phyloP scores from a whole-genome alignment of 176 grass and related monocot genomes.

The Triticum dicoccoides region DNA sequence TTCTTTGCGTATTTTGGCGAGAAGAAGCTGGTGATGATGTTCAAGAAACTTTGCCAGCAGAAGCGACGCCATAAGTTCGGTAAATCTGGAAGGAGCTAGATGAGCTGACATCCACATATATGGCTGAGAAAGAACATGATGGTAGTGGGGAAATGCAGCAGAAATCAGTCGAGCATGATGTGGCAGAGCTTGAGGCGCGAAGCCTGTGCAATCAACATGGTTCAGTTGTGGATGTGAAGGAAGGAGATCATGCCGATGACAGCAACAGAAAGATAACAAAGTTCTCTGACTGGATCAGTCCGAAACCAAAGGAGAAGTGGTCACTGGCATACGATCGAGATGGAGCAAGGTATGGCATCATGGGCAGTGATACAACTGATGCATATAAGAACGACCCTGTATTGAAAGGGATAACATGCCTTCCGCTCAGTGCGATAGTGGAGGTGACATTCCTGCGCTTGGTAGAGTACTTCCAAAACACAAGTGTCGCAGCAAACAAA shows the following conservation, averaged over 20 bases:
- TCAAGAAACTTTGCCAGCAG: slow-evolving; percentile 31
- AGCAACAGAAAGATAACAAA: not conserved
- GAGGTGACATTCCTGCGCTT: not conserved
- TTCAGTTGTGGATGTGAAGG: not conserved
- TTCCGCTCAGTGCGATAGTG: slow-evolving; percentile 15
- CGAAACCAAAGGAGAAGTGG: slow-evolving; percentile 28
- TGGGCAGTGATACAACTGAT: slow-evolving; percentile 1
- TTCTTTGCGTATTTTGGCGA: slow-evolving; percentile 24
- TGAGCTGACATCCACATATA: not conserved
- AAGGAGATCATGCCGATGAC: not conserved
- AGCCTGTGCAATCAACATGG: not conserved
- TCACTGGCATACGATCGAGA: not conserved
- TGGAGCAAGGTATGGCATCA: slow-evolving; percentile 26
- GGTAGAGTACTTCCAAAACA: not conserved
- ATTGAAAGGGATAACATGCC: slow-evolving; percentile 26
- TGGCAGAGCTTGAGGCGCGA: not conserved
- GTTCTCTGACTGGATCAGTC: slow-evolving; percentile 15
- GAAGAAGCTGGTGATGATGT: slow-evolving; percentile 4
- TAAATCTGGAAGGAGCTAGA: slow-evolving; percentile 33
- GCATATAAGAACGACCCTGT: not conserved
- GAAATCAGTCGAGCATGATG: not conserved
- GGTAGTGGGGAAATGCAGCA: not conserved
- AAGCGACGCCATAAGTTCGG: slow-evolving; percentile 1
- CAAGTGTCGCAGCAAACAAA: slow-evolving; percentile 4
- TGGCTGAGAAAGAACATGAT: not conserved